Evolutionary conservation across 2,329 filamentous ascomycete genomes (phyloP), one percentile per base, ranked within the genome.

Genomic region (Cladobotryum protrusum): DNA sequence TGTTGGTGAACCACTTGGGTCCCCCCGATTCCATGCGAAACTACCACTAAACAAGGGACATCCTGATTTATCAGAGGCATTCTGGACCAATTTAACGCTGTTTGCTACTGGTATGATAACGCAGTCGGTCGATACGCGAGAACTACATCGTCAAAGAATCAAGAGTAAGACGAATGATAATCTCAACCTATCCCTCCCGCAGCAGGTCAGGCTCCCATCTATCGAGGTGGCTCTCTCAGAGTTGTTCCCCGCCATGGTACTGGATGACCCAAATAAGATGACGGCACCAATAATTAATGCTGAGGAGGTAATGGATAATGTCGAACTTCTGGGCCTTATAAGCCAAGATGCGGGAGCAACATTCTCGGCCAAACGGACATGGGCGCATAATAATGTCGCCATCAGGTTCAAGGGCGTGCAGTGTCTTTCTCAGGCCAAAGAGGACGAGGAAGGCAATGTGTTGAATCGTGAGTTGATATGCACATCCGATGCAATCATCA

Each of bases 351-450:
- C 56, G 4, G 57, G 52, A 17, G 56, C 52, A 48, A 29, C 52
- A 41, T 24, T 54, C 37, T 43, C 59, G 8, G 49, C 59, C 8
- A 68, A 63, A 50, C 64, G 63, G 33, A 64, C 71, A 3, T 86
- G 83, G 83, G 81, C 81, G 2, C 71, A 74, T 37, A 76, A 86
- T 52, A 73, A 74, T 34, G 72, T 87, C 24, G 73, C 75, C 45
- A 69, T 87, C 45, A 72, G 70, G n/a, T 83, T 83, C 59, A 74
- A 68, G 52, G 75, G 72, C 13, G 64, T 78, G 20, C 67, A 69
- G 51, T 54, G 58, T 1, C 52, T 57, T 18, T 35, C 52, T 1
- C 52, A 49, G 46, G 29, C 48, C 11, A 50, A 43, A 14, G 51
- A 56, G 14, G 47, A 29, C 7, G 36, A 43, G 18, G 47, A 52